Evolutionary conservation across 2,329 filamentous ascomycete genomes (phyloP).

Genomic region (Fusarium torreyae): DNA sequence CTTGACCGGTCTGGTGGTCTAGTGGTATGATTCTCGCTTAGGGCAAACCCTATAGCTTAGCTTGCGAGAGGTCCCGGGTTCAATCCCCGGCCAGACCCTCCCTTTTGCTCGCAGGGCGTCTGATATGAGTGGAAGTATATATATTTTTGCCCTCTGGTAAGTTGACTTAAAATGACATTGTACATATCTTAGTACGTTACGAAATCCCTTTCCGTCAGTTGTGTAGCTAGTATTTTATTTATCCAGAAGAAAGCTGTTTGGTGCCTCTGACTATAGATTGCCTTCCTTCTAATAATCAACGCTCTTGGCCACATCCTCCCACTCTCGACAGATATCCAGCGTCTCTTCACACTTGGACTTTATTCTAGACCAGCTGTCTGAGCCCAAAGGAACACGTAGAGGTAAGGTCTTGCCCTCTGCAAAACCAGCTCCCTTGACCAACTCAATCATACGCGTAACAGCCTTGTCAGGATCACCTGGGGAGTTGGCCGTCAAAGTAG

Average conservation of each 20-base stretch:
- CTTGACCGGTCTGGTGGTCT: conserved; percentile 66
- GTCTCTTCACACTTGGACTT: conserved; percentile 66
- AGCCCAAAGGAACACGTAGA: conserved; percentile 67
- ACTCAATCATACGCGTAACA: conserved; percentile 66
- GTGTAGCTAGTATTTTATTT: not conserved
- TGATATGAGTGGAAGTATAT: no score
- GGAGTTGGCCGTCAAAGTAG: conserved; percentile 53
- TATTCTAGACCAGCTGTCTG: conserved; percentile 65
- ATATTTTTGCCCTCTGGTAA: no score
- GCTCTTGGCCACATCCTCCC: conserved; percentile 64
- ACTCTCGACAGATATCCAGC: conserved; percentile 63
- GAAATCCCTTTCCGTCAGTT: not conserved
- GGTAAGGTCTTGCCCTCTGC: conserved; percentile 55
- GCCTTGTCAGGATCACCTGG: conserved; percentile 67
- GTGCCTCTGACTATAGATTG: no score
- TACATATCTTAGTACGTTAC: no score
- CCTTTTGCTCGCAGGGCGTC: conserved; percentile 12
- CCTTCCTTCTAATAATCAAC: conserved; percentile 53
- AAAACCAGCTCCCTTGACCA: conserved; percentile 64
- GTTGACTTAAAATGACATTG: no score
- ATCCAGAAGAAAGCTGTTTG: no score
- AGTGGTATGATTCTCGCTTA: conserved; percentile 82
- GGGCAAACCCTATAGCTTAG: conserved; percentile 62
- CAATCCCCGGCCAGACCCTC: conserved; percentile 63
- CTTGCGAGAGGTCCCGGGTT: conserved; percentile 64